Evolutionary conservation across 139 green algal genomes (phyloP).

Genomic region (Chlamydomonas sp.): DNA sequence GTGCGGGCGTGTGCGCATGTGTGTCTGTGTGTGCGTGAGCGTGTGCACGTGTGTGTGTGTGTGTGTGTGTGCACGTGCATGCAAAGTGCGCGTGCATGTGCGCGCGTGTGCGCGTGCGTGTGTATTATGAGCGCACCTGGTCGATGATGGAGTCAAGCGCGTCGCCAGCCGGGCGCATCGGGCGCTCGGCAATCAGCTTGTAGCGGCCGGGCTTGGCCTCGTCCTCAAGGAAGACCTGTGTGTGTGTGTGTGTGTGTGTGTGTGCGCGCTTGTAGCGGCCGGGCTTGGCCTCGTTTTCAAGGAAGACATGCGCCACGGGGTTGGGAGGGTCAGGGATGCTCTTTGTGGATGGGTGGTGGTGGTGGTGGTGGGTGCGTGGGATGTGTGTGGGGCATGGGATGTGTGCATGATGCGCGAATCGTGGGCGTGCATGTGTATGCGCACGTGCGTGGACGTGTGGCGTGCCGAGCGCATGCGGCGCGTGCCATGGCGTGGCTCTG

Average conservation of each 20-base stretch:
- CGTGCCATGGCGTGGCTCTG: too few relatives aligned
- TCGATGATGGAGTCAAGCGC: slow-evolving; percentile 24
- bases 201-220: slow-evolving; percentile 4
- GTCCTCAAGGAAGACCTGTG: slow-evolving; percentile 13
- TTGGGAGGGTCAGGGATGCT: too few relatives aligned
- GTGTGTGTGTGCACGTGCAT: too few relatives aligned
- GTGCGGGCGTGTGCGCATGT: neutral
- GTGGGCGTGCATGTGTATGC: too few relatives aligned
- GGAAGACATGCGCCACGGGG: too few relatives aligned
- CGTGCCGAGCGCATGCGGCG: too few relatives aligned
- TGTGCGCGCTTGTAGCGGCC: slow-evolving; percentile 11
- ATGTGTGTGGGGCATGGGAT: too few relatives aligned
- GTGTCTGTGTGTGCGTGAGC: neutral
- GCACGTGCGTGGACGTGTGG: neutral
- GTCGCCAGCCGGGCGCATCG: slow-evolving; percentile 1
- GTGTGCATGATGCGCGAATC: too few relatives aligned
- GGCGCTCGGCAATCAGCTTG: slow-evolving; percentile 21
- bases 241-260: too few relatives aligned
- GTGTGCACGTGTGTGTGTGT: neutral
- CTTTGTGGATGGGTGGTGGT: too few relatives aligned
- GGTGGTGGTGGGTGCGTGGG: too few relatives aligned
- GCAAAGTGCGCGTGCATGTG: neutral
- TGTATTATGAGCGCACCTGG: too few relatives aligned
- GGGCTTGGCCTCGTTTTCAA: slow-evolving; percentile 7
- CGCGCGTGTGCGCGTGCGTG: neutral